Percentiles rank a stretch among this genome's conserved stretches.
Evolutionary conservation across 2,329 filamentous ascomycete genomes (phyloP).

Genomic region (Pseudogymnoascus sp.): DNA sequence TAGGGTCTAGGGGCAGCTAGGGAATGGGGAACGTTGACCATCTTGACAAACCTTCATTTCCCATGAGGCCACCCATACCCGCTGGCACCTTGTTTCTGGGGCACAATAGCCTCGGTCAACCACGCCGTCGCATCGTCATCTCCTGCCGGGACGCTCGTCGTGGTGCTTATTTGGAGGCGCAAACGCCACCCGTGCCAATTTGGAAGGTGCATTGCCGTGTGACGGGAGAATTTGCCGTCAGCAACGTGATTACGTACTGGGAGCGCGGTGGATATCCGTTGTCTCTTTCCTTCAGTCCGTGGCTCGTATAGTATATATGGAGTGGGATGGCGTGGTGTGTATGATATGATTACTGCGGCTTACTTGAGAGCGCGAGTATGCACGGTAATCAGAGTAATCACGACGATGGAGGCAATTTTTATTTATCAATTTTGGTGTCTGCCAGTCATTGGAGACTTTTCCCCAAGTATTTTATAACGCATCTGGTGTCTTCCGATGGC

Average conservation of each 20-base stretch:
- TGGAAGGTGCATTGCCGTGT: neutral
- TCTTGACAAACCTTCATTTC: constrained; percentile 1
- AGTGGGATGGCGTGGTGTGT: neutral
- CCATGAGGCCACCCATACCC: neutral
- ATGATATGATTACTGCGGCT: neutral
- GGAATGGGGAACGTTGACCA: neutral
- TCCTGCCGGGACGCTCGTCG: neutral
- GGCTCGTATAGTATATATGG: neutral
- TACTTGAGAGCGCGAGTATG: neutral
- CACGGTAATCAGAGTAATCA: neutral
- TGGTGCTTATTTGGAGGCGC: neutral
- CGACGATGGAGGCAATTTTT: neutral
- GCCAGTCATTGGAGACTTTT: neutral
- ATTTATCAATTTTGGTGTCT: neutral
- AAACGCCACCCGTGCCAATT: neutral
- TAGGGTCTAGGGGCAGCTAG: neutral
- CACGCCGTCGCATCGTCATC: neutral
- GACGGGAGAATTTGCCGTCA: neutral
- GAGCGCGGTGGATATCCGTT: neutral
- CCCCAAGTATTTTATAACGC: neutral
- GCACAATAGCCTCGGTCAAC: no score
- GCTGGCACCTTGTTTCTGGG: neutral
- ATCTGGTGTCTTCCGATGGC: neutral
- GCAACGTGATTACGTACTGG: neutral
- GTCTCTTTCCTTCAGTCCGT: neutral